These are phyloP conservation scores for Amylostereum areolatum DNA, from an alignment of 1,284 basidiomycete species.

Conservation along the genomic window DNA sequence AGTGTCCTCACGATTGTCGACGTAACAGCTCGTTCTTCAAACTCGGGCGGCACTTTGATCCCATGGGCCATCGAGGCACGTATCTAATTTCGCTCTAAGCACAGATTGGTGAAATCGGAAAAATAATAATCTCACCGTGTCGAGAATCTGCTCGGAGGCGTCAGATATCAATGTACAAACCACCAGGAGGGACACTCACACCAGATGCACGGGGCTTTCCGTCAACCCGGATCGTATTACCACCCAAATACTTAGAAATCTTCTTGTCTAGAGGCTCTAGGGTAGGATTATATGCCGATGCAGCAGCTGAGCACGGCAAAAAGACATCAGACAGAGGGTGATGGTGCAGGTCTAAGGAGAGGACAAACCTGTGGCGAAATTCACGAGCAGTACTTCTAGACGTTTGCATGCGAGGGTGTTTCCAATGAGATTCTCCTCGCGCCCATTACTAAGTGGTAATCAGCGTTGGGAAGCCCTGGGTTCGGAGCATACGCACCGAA, in stretches of 20 bases:
- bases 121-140: conserved; percentile 47
- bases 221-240: conserved; percentile 65
- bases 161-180: neutral
- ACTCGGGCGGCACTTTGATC: conserved; percentile 62
- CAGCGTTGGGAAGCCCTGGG: neutral
- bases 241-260: conserved; percentile 66
- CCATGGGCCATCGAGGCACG: conserved; percentile 67
- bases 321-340: conserved; percentile 1
- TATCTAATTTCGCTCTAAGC: conserved; percentile 32
- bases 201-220: conserved; percentile 75
- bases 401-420: conserved; percentile 65
- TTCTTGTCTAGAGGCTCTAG: conserved; percentile 60
- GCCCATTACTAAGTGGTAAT: conserved; percentile 42
- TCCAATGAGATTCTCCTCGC: conserved; percentile 71
- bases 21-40: conserved; percentile 53
- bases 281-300: conserved; percentile 57
- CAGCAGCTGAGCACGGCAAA: conserved; percentile 43
- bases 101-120: neutral
- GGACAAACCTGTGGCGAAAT: conserved; percentile 52
- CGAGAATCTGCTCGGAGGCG: conserved; percentile 32
- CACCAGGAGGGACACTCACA: conserved; percentile 25
- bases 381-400: conserved; percentile 54
- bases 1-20: conserved; percentile 48
- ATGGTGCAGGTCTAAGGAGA: neutral
- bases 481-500: conserved; percentile 38